Evolutionary conservation across 169 alveolate species (phyloP).

Genomic region (Plasmodium ovale): DNA sequence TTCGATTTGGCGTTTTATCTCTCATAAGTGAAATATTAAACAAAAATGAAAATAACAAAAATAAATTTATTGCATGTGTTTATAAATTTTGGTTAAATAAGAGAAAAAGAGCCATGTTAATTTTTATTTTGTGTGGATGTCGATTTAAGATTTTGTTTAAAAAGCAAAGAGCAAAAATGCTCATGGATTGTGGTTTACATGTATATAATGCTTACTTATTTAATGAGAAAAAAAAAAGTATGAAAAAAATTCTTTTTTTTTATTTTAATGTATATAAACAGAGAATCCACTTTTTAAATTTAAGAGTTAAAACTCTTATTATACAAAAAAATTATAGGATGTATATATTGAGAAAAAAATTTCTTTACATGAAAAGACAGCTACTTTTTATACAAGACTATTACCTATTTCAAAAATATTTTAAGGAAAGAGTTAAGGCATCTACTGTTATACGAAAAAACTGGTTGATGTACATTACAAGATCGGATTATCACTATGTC

Average conservation of each 20-base stretch:
- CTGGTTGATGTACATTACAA: slow-evolving; percentile 60
- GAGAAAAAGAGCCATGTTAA: slow-evolving; percentile 39
- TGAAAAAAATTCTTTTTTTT: slow-evolving; percentile 43
- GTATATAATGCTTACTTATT: slow-evolving; percentile 39
- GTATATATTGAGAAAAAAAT: slow-evolving; percentile 41
- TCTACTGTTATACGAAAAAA: slow-evolving; percentile 49
- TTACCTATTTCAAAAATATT: slow-evolving; percentile 53
- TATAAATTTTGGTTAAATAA: slow-evolving; percentile 74
- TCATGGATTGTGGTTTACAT: slow-evolving; percentile 50
- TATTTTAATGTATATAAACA: slow-evolving; percentile 74
- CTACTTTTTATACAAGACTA: slow-evolving; percentile 58
- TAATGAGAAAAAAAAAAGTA: slow-evolving; percentile 23
- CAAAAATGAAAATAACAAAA: slow-evolving; percentile 74
- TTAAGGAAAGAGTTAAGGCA: slow-evolving; percentile 52
- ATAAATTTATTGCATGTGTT: slow-evolving; percentile 74
- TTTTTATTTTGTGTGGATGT: slow-evolving; percentile 72
- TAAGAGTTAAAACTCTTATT: slow-evolving; percentile 25
- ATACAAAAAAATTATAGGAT: slow-evolving; percentile 55
- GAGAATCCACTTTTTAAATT: slow-evolving; percentile 32
- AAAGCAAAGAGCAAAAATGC: slow-evolving; percentile 46
- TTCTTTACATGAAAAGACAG: slow-evolving; percentile 20
- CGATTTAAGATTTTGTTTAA: slow-evolving; percentile 60
- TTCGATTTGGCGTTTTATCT: slow-evolving; percentile 81
- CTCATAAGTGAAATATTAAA: slow-evolving; percentile 78
- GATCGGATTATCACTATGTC: slow-evolving; percentile 50